Conservation (phyloP, 2,329 filamentous ascomycete genomes). For the Emergomyces africanus region DNA sequence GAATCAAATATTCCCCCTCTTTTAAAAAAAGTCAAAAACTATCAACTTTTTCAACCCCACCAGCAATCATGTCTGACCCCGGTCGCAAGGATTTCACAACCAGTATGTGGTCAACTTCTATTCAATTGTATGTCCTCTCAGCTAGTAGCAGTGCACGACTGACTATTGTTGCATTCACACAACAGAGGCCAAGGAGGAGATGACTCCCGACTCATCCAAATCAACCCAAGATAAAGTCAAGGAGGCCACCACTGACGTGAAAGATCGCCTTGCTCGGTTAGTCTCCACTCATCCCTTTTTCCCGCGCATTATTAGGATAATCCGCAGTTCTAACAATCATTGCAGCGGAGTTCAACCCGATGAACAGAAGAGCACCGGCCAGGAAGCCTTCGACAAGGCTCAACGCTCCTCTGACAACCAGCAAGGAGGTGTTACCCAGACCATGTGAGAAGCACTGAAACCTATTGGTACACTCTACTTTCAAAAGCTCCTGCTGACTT, state of each 20-base stretch:
- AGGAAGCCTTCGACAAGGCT: conserved; percentile 39
- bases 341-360: conserved; percentile 38
- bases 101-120: conserved; percentile 23
- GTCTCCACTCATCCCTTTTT: conserved; percentile 4
- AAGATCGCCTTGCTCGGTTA: conserved; percentile 42
- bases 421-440: conserved; percentile 26
- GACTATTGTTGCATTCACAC: not conserved
- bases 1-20: not conserved
- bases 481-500: conserved; percentile 1
- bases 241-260: conserved; percentile 43
- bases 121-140: not conserved
- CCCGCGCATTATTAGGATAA: not conserved
- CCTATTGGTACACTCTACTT: too few relatives aligned
- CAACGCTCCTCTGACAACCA: conserved; percentile 33
- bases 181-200: conserved; percentile 42
- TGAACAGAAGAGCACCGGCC: conserved; percentile 40
- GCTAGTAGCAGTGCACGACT: not conserved
- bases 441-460: conserved; percentile 23
- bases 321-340: not conserved
- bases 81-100: conserved; percentile 49
- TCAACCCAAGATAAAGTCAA: conserved; percentile 47
- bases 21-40: not conserved
- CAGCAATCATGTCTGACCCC: conserved; percentile 44
- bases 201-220: conserved; percentile 48
- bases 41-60: not conserved